A percentile compares a stretch with the other conserved stretches of the same genome.
Evolutionary conservation across 305 asterid genomes (phyloP).

Genomic region (Euphrasia arctica): DNA sequence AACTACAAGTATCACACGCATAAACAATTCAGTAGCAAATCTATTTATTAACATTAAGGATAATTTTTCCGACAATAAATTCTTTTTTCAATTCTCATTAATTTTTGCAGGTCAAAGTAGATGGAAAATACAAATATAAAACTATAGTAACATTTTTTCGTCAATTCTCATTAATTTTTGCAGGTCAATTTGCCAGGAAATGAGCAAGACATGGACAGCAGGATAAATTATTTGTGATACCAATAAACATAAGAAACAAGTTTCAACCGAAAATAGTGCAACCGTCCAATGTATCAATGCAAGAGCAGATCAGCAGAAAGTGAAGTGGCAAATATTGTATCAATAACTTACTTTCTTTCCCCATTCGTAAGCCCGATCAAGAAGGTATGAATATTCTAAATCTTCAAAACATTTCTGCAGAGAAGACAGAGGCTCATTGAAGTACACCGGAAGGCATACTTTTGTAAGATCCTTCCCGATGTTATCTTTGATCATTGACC

Average conservation of each 20-base stretch:
- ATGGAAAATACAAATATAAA: slow-evolving; percentile 1
- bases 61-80: neutral
- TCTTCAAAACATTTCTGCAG: slow-evolving; percentile 93
- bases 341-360: slow-evolving; percentile 64
- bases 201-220: slow-evolving; percentile 1
- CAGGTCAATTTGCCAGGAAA: slow-evolving; percentile 13
- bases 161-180: slow-evolving; percentile 11
- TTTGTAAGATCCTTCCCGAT: slow-evolving; percentile 94
- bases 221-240: too few species aligned
- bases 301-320: slow-evolving; percentile 20
- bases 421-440: slow-evolving; percentile 95
- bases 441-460: slow-evolving; percentile 97
- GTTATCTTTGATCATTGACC: slow-evolving; percentile 98
- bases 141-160: neutral
- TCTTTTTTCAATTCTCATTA: neutral
- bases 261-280: slow-evolving; percentile 1
- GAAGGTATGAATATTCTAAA: slow-evolving; percentile 84
- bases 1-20: slow-evolving; percentile 4
- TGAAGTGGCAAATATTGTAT: slow-evolving; percentile 12
- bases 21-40: neutral
- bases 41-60: slow-evolving; percentile 9
- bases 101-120: neutral
- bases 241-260: slow-evolving; percentile 7
- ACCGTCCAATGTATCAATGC: slow-evolving; percentile 1
- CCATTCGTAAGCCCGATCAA: slow-evolving; percentile 90